Evolutionary conservation across 257 asterid species (phyloP).

Genomic region (Nicotiana obtusifolia): DNA sequence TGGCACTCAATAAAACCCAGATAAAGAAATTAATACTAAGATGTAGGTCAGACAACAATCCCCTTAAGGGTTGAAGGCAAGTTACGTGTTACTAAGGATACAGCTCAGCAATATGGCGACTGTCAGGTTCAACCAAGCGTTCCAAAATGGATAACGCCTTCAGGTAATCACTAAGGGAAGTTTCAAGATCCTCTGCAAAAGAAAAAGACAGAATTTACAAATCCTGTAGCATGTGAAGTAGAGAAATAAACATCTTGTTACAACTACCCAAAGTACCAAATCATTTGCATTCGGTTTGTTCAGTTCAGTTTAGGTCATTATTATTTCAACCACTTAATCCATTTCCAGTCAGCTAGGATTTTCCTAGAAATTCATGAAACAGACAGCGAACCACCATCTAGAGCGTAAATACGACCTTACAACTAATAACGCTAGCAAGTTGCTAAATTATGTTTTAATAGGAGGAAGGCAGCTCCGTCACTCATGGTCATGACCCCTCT

Average conservation of each 20-base stretch:
- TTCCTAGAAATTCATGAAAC: neutral
- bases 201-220: neutral
- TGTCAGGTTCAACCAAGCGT: slow-evolving; percentile 82
- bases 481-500: neutral
- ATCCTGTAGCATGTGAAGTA: neutral
- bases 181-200: slow-evolving; percentile 85
- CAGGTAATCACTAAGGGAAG: slow-evolving; percentile 88
- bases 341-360: neutral
- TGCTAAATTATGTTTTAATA: neutral
- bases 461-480: neutral
- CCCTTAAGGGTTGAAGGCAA: neutral
- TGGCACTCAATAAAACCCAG: neutral
- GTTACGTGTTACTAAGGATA: slow-evolving; percentile 47
- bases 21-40: neutral
- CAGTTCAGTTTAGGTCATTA: neutral
- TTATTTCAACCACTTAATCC: neutral
- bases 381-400: neutral
- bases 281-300: neutral
- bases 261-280: neutral
- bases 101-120: slow-evolving; percentile 85
- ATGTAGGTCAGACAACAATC: neutral
- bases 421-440: neutral
- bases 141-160: slow-evolving; percentile 82
- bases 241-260: neutral
- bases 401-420: neutral